Base-by-base conservation (phyloP, 2,329 filamentous ascomycete genomes). In the Trichophyton benhamiae region DNA sequence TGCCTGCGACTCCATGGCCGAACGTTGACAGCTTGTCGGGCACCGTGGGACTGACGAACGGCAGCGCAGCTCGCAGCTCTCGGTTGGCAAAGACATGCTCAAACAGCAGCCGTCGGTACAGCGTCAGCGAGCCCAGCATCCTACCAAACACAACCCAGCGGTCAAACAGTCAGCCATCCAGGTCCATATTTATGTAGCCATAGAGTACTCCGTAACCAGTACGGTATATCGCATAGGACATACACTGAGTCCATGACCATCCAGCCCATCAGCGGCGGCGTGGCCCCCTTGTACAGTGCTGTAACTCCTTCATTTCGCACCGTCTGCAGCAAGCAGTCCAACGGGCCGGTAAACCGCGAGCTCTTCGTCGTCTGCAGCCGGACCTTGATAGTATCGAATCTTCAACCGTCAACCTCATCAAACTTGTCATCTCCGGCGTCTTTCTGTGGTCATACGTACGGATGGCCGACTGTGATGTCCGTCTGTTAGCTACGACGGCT, bases 311-410 rank as follows among this genome's bases (percentile, higher is more conserved):
- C 94, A 71, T 91, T 87, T 63, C 87, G 84, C 30, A 97, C 66
- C 8, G 94, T 99, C 72, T 92, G 87, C 61, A 88, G 74, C 8
- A 96, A 78, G 71, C 94, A 97, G 73, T 96, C 86, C 36, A 95
- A 73, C 0, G 94, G 91, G 0, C 94, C 94, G 65, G 80, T 80
- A 80, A 99, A 99, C 67, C 88, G 90, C 1, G 84, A 74, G 57
- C 82, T 75, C 67, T 87, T 80, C 33, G 89, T 90, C 2, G 92
- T 97, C 74, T 99, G 94, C 17, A 99, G 80, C 36, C 94, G 89
- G 60, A 97, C 92, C 76, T 99, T 99, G 74, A 99, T 84, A 0
- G 94, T 97, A 75, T 99, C 94, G 77, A 99, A 97, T 25, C 89
- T 82, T 59, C 17, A 52, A n/a, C 4, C 17, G 13, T 30, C 6